A percentile compares a stretch with the other conserved stretches of the same genome.
Conservation (phyloP, 2,329 filamentous ascomycete species). For the Fusarium sp. region DNA sequence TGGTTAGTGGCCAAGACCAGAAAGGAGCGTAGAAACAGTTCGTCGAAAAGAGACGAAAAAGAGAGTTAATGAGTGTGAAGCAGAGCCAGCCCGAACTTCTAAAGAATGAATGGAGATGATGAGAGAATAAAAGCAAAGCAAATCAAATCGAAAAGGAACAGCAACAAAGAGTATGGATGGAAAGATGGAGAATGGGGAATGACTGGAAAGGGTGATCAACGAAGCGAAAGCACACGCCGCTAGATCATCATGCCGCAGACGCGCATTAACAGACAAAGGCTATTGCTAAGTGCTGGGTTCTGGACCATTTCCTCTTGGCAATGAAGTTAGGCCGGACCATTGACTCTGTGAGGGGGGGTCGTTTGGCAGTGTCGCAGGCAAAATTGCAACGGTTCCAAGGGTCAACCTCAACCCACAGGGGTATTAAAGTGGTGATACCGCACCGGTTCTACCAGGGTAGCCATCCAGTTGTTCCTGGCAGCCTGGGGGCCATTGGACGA, state of each 20-base stretch:
- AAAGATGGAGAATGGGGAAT: constrained; percentile 36
- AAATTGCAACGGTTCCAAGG: constrained; percentile 50
- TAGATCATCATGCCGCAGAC: constrained; percentile 6
- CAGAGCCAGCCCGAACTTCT: constrained; percentile 44
- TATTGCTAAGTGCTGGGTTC: constrained; percentile 4
- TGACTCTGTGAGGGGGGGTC: constrained; percentile 17
- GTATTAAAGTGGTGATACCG: background rate
- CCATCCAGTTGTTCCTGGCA: background rate
- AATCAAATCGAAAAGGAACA: constrained; percentile 40
- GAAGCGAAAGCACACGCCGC: constrained; percentile 26
- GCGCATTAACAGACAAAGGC: constrained; percentile 25
- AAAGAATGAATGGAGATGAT: constrained; percentile 35
- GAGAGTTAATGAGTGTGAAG: constrained; percentile 37
- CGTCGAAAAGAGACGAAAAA: constrained; percentile 19
- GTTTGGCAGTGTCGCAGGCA: constrained; percentile 42
- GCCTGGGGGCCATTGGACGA: constrained; percentile 13
- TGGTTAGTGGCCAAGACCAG: constrained; percentile 21
- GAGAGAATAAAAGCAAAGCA: constrained; percentile 22
- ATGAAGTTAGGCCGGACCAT: constrained; percentile 25
- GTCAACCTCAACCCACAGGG: constrained; percentile 44
- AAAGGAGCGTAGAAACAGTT: constrained; percentile 31
- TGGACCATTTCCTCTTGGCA: constrained; percentile 33
- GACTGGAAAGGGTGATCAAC: constrained; percentile 22
- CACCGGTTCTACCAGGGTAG: constrained; percentile 10
- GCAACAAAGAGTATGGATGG: constrained; percentile 15